Evolutionary conservation across 768 basidiomycete species (phyloP).

Genomic region (Mrakia gelida): DNA sequence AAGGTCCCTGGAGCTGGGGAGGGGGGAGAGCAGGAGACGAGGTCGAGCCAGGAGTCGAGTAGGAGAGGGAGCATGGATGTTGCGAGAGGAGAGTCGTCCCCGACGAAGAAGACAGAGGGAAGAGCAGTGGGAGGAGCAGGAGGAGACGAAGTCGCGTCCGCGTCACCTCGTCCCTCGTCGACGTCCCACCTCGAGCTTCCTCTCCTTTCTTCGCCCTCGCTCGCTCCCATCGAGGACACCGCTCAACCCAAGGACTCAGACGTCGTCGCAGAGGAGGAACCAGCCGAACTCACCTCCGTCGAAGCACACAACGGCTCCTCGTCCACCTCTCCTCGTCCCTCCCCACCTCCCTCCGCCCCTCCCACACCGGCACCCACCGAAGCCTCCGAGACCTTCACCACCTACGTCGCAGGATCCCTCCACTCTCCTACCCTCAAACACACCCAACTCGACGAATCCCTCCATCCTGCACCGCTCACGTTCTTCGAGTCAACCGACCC

Average conservation of each 20-base stretch:
- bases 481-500: background rate
- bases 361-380: background rate
- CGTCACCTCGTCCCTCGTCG: background rate
- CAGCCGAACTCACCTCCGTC: too few species aligned
- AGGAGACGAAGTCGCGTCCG: background rate
- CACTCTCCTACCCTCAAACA: background rate
- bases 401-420: background rate
- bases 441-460: constrained; percentile 1
- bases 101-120: background rate
- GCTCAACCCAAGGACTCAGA: too few species aligned
- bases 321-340: too few species aligned
- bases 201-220: too few species aligned
- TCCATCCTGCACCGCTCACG: constrained; percentile 12
- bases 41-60: background rate
- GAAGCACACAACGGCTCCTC: too few species aligned
- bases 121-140: background rate
- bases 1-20: background rate
- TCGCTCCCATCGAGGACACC: too few species aligned
- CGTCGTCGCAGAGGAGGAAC: too few species aligned
- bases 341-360: too few species aligned
- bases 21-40: background rate
- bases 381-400: background rate
- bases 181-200: background rate
- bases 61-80: background rate
- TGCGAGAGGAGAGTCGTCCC: background rate